Evolutionary conservation across 495 filamentous ascomycete species (phyloP), one percentile per base, ranked within the genome.

Genomic region (Penicillium diatomitis): DNA sequence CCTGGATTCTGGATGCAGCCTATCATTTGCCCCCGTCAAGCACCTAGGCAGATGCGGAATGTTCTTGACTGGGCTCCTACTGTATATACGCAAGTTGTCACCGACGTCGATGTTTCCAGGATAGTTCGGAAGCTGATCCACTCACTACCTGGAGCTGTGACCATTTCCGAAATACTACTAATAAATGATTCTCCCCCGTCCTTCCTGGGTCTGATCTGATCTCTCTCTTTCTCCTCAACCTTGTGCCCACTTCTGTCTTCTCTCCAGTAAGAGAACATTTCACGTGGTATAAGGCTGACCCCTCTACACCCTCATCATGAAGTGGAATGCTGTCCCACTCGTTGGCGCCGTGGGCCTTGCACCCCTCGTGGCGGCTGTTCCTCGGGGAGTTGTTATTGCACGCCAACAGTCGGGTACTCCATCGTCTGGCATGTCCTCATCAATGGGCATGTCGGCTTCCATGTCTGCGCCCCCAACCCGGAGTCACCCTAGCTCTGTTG

Each of bases 401-500:
- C 41, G 40, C 10, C 31, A 20, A 20, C 20, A 20, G 20, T 20
- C 20, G 20, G 20, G 20, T 2, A 20, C 20, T 20, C 20, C 20
- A 20, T 20, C 20, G 20, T 20, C 20, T 20, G 20, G 20, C 20
- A 20, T 20, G 20, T 20, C 20, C 20, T 20, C 41, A 8, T 32
- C 20, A 6, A 8, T 32, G 4, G 28, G 29, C 3, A 31, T 35
- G 3, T 47, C 47, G 7, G 31, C 32, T 11, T 32, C 54, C 5
- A 33, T 41, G 12, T 48, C 47, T 8, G 52, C 46, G 4, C 46
- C 55, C 2, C 57, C 68, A 0, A 47, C 58, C 42, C 52, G 58
- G 11, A 62, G 51, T 41, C 53, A 60, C 44, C 55, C 58, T 4
- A 55, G 50, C 32, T 65, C 61, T 9, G 37, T 55, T 39, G 34